Evolutionary conservation across 208 protist species (phyloP), one percentile per base, ranked within the genome.

Genomic region (Leishmania guyanensis): DNA sequence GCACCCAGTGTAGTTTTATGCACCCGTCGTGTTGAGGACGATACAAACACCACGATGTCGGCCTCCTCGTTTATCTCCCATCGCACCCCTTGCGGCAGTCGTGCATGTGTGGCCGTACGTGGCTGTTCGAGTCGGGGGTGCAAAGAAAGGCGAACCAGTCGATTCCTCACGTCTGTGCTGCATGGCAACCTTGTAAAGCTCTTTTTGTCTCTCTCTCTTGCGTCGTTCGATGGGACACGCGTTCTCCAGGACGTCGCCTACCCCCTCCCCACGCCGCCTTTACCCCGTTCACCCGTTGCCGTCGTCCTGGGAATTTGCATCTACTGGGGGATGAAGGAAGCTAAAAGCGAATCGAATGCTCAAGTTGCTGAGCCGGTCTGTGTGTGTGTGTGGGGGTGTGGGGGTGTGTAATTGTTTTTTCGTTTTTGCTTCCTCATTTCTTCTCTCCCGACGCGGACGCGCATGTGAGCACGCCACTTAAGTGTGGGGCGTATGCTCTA

Each of bases 1-100:
- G 3, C 92, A 88, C 73, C 53, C 72, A 62, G 70, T n/a, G 6
- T 64, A 75, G 46, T 53, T 17, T 12, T 6, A n/a, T 3, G 26
- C 16, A 39, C 26, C n/a, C 16, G 17, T 51, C 22, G 69, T 6
- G 43, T 73, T 73, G 22, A 53, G 5, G 43, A 54, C 36, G 69
- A 26, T 9, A 39, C 62, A 29, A 29, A 43, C 62, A 14, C 72
- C n/a, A 20, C 72, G 14, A 1, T 16, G 33, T 58, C 51, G 16
- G 10, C 3, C 16, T 43, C 48, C 43, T 39, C 5, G 3, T 54
- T 48, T 39, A 22, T 22, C 64, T 69, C 64, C 64, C 64, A 10
- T 69, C 64, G 9, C 64, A 10, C 48, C 8, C 39, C 48, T 29
- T 29, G 1, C 36, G 66, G 8, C 39, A 29, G 33, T 39, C 22